Conservation (phyloP, 441 rosid genomes). For the Capsella rubella region DNA sequence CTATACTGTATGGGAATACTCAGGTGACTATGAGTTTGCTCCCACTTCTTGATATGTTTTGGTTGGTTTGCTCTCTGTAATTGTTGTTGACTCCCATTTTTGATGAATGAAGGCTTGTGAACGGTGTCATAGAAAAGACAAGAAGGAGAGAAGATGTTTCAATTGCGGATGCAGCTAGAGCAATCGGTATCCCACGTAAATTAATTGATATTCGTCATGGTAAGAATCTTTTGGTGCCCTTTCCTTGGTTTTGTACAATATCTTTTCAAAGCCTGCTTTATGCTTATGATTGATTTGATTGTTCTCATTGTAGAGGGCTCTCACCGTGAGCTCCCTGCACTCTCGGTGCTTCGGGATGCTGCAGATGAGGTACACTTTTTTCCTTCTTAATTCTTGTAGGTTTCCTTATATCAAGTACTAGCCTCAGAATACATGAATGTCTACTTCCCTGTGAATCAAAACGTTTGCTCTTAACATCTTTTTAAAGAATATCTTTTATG, state of each 20-base stretch:
- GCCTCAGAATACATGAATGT: constrained; percentile 1
- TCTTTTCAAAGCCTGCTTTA: neutral
- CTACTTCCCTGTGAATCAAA: neutral
- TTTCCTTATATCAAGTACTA: neutral
- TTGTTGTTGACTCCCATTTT: constrained; percentile 14
- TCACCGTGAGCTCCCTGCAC: constrained; percentile 88
- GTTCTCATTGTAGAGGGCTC: constrained; percentile 73
- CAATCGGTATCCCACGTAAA: constrained; percentile 82
- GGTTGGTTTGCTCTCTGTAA: constrained; percentile 3
- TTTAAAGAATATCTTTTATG: neutral
- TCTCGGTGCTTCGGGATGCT: constrained; percentile 75
- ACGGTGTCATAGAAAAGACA: constrained; percentile 87
- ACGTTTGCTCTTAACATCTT: constrained; percentile 1
- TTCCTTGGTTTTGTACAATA: constrained; percentile 16
- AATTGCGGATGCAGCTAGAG: constrained; percentile 89
- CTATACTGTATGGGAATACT: constrained; percentile 85
- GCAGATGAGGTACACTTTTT: constrained; percentile 64
- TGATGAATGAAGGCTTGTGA: constrained; percentile 74
- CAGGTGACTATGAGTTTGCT: constrained; percentile 57
- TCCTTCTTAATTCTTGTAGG: constrained; percentile 16
- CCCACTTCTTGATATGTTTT: constrained; percentile 25
- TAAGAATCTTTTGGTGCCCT: constrained; percentile 43
- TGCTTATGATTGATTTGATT: constrained; percentile 37
- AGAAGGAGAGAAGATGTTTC: constrained; percentile 71
- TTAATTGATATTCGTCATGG: constrained; percentile 96